Percentiles rank a stretch among this genome's conserved stretches.
These are phyloP conservation scores for Pyrenophora seminiperda DNA, from an alignment of 2,329 filamentous ascomycete genomes.

Conservation along the genomic window DNA sequence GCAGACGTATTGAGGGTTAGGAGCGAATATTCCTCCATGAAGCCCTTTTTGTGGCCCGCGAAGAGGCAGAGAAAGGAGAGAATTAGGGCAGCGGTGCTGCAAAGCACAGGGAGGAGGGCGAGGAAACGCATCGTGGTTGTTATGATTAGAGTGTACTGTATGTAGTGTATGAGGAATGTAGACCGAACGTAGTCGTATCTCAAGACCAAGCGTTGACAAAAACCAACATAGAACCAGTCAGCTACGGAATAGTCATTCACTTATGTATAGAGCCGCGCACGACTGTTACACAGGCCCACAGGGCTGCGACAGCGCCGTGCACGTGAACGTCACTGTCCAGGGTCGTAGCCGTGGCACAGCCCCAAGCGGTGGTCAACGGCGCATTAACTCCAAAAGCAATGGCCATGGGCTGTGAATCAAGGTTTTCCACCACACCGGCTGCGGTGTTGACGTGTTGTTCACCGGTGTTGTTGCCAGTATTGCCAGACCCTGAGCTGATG, in stretches of 20 bases:
- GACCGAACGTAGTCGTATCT: constrained; percentile 2
- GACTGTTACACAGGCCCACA: constrained; percentile 4
- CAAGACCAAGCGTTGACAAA: constrained; percentile 7
- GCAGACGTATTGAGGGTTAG: constrained; percentile 65
- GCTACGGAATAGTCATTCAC: constrained; percentile 5
- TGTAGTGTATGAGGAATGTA: neutral
- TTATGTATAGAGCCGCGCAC: constrained; percentile 16
- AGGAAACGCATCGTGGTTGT: constrained; percentile 51
- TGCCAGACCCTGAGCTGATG: constrained; percentile 17
- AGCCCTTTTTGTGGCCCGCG: constrained; percentile 61
- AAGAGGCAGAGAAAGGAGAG: constrained; percentile 66
- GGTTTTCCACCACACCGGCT: constrained; percentile 21
- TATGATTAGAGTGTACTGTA: neutral
- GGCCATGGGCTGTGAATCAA: constrained; percentile 3
- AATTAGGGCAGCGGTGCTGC: constrained; percentile 60
- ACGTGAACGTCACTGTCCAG: constrained; percentile 13
- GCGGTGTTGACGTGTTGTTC: constrained; percentile 29
- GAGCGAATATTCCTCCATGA: constrained; percentile 63
- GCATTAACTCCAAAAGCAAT: constrained; percentile 28
- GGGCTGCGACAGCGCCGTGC: constrained; percentile 1
- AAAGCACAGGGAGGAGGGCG: constrained; percentile 57
- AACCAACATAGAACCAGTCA: neutral
- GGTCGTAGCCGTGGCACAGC: constrained; percentile 13
- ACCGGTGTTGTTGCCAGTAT: no score
- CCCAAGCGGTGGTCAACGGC: constrained; percentile 16